Conservation (phyloP, 495 filamentous ascomycete species). For the Neurospora pannonica region DNA sequence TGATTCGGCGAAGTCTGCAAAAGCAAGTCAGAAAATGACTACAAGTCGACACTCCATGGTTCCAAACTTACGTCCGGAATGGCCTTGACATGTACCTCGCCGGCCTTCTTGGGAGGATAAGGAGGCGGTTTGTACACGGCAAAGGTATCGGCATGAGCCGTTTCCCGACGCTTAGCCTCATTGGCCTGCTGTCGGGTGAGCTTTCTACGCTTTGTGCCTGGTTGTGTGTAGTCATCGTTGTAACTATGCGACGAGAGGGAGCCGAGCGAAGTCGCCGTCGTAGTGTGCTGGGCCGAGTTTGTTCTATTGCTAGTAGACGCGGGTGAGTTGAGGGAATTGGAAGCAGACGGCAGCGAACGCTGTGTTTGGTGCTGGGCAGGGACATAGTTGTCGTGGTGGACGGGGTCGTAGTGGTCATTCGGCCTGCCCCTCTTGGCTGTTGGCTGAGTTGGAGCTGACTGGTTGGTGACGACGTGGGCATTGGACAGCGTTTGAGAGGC, state of each 20-base stretch:
- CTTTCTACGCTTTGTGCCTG: slow-evolving; percentile 73
- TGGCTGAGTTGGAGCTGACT: slow-evolving; percentile 19
- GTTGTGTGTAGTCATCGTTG: slow-evolving; percentile 46
- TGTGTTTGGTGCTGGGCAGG: slow-evolving; percentile 66
- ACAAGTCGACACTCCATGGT: neutral
- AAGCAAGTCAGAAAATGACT: neutral
- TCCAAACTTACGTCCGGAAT: slow-evolving; percentile 66
- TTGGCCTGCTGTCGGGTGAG: slow-evolving; percentile 71
- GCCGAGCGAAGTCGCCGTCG: slow-evolving; percentile 80
- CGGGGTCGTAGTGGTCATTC: slow-evolving; percentile 43
- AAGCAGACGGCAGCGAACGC: slow-evolving; percentile 29
- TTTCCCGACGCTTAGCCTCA: slow-evolving; percentile 67
- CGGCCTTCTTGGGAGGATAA: slow-evolving; percentile 80
- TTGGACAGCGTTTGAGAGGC: slow-evolving; percentile 20
- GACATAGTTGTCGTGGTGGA: slow-evolving; percentile 33
- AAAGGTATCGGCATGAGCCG: slow-evolving; percentile 59
- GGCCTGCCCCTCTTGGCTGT: slow-evolving; percentile 41
- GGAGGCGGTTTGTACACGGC: slow-evolving; percentile 75
- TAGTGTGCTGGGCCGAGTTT: slow-evolving; percentile 73
- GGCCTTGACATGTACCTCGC: slow-evolving; percentile 77
- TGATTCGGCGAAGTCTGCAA: slow-evolving; percentile 40
- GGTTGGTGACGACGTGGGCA: slow-evolving; percentile 12
- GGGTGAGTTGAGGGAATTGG: slow-evolving; percentile 54
- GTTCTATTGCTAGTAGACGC: slow-evolving; percentile 59
- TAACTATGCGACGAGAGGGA: slow-evolving; percentile 54